phyloP scores from a whole-genome alignment of 352 stramenopile species.

The Blastocystis sp. region DNA sequence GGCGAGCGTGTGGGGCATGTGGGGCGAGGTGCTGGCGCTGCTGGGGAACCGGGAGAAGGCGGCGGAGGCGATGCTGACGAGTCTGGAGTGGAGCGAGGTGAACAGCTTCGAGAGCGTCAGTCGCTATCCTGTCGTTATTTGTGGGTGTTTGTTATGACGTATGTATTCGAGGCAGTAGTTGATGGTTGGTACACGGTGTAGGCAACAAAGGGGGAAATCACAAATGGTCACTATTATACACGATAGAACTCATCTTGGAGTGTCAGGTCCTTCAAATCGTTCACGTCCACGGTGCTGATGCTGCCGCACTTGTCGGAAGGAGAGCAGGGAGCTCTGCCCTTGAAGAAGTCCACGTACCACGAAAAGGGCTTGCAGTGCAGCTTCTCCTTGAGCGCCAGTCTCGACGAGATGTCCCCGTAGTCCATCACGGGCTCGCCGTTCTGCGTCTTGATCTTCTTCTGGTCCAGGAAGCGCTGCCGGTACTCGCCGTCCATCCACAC shows the following conservation, averaged over 20 bases:
- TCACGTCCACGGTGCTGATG: conserved; percentile 24
- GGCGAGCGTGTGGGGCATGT: conserved; percentile 2
- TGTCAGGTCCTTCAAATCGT: conserved; percentile 22
- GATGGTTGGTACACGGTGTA: too few species aligned
- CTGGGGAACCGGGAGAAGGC: conserved; percentile 29
- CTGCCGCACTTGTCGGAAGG: conserved; percentile 1
- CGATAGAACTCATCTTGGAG: conserved; percentile 35
- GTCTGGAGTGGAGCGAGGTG: conserved; percentile 27
- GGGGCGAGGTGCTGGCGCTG: conserved; percentile 2
- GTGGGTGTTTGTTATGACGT: conserved; percentile 39
- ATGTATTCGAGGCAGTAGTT: too few species aligned
- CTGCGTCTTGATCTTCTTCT: conserved; percentile 18
- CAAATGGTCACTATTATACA: too few species aligned
- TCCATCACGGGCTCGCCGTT: conserved; percentile 50
- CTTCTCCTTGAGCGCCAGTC: not conserved
- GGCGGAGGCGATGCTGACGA: conserved; percentile 3
- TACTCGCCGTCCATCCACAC: conserved; percentile 45
- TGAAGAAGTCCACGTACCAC: conserved; percentile 16
- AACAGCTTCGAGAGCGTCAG: conserved; percentile 36
- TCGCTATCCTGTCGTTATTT: conserved; percentile 30
- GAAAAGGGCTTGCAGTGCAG: conserved; percentile 44
- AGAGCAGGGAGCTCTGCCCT: not conserved
- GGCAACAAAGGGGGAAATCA: too few species aligned
- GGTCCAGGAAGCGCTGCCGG: not conserved
- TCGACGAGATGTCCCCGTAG: conserved; percentile 37